These are phyloP conservation scores for Sodiomyces alkalinus DNA, from an alignment of 2,329 filamentous ascomycete species.

Conservation along the genomic window DNA sequence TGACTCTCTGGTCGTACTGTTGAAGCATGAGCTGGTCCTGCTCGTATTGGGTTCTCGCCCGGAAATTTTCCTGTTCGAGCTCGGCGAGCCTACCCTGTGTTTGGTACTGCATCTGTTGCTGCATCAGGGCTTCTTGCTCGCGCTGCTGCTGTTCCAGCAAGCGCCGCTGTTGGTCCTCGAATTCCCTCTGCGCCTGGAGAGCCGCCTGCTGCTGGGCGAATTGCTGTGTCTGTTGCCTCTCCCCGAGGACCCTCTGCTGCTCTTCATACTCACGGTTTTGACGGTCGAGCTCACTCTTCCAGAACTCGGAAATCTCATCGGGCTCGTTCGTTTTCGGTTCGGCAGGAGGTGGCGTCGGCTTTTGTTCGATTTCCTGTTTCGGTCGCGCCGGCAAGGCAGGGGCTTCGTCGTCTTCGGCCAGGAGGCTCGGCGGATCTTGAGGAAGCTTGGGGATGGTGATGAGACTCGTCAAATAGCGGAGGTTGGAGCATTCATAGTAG, in stretches of 20 bases:
- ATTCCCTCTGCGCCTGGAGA: constrained; percentile 80
- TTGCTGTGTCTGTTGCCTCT: constrained; percentile 71
- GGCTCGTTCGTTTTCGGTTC: constrained; percentile 62
- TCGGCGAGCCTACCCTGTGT: constrained; percentile 93
- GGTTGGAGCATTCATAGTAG: constrained; percentile 97
- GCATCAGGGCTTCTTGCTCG: constrained; percentile 78
- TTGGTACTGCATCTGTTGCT: constrained; percentile 82
- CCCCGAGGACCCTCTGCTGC: constrained; percentile 76
- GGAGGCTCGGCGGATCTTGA: constrained; percentile 79
- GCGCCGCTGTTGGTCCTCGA: constrained; percentile 83
- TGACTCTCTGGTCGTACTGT: constrained; percentile 90
- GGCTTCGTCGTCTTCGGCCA: constrained; percentile 70
- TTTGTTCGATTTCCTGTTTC: constrained; percentile 56
- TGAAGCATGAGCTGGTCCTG: constrained; percentile 94
- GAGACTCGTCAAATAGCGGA: constrained; percentile 88
- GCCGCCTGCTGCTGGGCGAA: constrained; percentile 70
- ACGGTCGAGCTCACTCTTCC: constrained; percentile 81
- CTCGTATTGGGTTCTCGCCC: constrained; percentile 88
- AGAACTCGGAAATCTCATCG: constrained; percentile 93
- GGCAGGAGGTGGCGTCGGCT: constrained; percentile 50
- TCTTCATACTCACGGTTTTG: constrained; percentile 93
- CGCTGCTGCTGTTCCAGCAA: constrained; percentile 80
- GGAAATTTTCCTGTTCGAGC: constrained; percentile 86
- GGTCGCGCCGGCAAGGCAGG: constrained; percentile 71
- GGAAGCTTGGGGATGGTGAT: constrained; percentile 94